These are phyloP conservation scores for Aspergillus asperescens DNA, from an alignment of 495 filamentous ascomycete genomes.

Conservation along the genomic window DNA sequence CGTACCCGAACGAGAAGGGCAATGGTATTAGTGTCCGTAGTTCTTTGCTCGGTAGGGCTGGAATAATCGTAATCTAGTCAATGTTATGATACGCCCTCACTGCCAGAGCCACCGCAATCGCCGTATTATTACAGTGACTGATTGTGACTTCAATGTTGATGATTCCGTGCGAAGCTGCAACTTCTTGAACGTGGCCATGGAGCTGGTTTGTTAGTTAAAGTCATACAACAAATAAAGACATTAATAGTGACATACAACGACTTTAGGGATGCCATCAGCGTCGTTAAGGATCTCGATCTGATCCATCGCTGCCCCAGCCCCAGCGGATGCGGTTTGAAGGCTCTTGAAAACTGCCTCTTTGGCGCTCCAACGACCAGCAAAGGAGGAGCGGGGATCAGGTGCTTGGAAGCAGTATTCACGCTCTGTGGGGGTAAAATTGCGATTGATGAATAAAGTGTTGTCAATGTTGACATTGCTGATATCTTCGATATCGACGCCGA, in stretches of 20 bases:
- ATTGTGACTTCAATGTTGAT: slow-evolving; percentile 17
- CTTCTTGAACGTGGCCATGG: slow-evolving; percentile 14
- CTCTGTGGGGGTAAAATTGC: slow-evolving; percentile 86
- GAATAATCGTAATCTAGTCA: neutral
- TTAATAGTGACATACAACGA: slow-evolving; percentile 14
- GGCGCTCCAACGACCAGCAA: slow-evolving; percentile 90
- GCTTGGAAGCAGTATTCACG: slow-evolving; percentile 79
- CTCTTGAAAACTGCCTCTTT: slow-evolving; percentile 99
- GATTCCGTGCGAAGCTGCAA: slow-evolving; percentile 15
- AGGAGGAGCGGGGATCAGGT: slow-evolving; percentile 69
- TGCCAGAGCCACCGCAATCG: slow-evolving; percentile 19
- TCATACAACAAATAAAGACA: neutral
- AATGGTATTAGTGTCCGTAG: too few species aligned
- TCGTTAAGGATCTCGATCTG: slow-evolving; percentile 85
- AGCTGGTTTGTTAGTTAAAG: slow-evolving; percentile 9
- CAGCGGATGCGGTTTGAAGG: slow-evolving; percentile 54
- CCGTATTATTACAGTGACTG: slow-evolving; percentile 17
- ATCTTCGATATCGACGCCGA: slow-evolving; percentile 89
- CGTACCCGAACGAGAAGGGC: too few species aligned
- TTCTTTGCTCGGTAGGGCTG: too few species aligned
- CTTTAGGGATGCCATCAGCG: slow-evolving; percentile 33
- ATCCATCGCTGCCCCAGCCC: slow-evolving; percentile 79
- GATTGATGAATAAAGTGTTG: slow-evolving; percentile 85
- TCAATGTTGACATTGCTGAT: slow-evolving; percentile 79
- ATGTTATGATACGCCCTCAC: neutral